Base-by-base conservation (phyloP, 164 flowering plant genomes). In the Dillenia suffruticosa region DNA sequence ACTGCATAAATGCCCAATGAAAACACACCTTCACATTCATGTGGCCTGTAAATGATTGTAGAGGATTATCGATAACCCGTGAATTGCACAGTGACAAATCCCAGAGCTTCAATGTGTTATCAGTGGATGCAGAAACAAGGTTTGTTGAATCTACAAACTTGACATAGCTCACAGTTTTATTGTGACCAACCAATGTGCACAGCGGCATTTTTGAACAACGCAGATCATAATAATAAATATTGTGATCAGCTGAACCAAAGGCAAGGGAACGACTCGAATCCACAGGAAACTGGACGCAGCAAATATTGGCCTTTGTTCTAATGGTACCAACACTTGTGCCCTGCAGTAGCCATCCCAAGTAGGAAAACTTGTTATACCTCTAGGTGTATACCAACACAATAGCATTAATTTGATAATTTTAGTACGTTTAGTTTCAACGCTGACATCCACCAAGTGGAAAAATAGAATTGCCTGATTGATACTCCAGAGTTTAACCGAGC, bases 401-500 rank as follows among this genome's bases (percentile, higher is more conserved):
- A 76, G 62, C 50, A 24, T 57, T 75, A 78, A 71, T 59, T 77
- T 77, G 78, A 75, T 78, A 65, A 81, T 78, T 72, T 72, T 68
- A 86, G 88, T 90, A 87, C 94, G 82, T 85, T 88, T 81, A 86
- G 89, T 82, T 86, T 87, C 84, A 82, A 90, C 88, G 86, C 82
- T 84, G 87, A 88, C 79, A 89, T 80, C 86, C 95, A 86, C 84
- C 87, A 84, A 87, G 84, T 81, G 84, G 83, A 82, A 80, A 78
- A 86, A 71, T 85, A 83, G 79, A 84, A 85, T 91, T 90, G 96
- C 99, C 99, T 95, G 99, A 90, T 92, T 95, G 84, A 90, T 88
- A 80, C 82, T 95, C 99, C 99, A 95, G 49, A 95, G 97, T 81
- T 95, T 95, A 56, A 95, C 96, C 49, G 94, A 78, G 59, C 96